Conservation (phyloP, 768 basidiomycete genomes). For the Kwoniella sp. region DNA sequence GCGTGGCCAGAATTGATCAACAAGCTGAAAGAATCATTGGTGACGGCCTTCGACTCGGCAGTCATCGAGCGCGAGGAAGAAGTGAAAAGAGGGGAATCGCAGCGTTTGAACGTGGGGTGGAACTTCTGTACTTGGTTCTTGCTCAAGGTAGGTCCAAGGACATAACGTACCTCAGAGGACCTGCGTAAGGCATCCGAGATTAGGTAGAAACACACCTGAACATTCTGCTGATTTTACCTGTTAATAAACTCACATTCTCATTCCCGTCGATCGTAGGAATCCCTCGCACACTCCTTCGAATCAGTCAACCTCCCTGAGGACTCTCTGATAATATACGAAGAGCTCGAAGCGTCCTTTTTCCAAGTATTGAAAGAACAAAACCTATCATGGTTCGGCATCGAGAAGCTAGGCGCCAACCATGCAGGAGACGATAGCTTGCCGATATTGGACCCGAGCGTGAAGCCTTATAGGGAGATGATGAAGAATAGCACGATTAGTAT, state of each 20-base stretch:
- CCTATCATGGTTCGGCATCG: conserved; percentile 82
- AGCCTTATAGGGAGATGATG: conserved; percentile 86
- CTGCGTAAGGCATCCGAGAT: too few relatives aligned
- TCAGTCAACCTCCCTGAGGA: conserved; percentile 88
- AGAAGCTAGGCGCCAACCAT: conserved; percentile 68
- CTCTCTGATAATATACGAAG: conserved; percentile 82
- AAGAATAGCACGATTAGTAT: conserved; percentile 85
- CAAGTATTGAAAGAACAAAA: conserved; percentile 57
- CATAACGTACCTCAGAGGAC: neutral
- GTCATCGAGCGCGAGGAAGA: conserved; percentile 83
- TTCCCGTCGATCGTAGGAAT: too few relatives aligned
- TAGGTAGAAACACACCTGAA: too few relatives aligned
- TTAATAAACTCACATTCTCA: too few relatives aligned
- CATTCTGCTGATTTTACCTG: neutral
- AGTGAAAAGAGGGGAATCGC: conserved; percentile 81
- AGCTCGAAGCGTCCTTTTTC: conserved; percentile 80
- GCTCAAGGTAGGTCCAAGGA: conserved; percentile 68
- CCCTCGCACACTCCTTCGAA: conserved; percentile 85
- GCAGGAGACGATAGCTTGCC: conserved; percentile 77
- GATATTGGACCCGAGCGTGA: conserved; percentile 74
- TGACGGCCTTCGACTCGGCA: conserved; percentile 79
- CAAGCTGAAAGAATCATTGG: conserved; percentile 85
- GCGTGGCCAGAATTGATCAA: conserved; percentile 84
- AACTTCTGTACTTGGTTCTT: conserved; percentile 98
- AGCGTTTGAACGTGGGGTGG: conserved; percentile 94